Evolutionary conservation across 495 filamentous ascomycete genomes (phyloP).

Genomic region (Neurospora sp.): DNA sequence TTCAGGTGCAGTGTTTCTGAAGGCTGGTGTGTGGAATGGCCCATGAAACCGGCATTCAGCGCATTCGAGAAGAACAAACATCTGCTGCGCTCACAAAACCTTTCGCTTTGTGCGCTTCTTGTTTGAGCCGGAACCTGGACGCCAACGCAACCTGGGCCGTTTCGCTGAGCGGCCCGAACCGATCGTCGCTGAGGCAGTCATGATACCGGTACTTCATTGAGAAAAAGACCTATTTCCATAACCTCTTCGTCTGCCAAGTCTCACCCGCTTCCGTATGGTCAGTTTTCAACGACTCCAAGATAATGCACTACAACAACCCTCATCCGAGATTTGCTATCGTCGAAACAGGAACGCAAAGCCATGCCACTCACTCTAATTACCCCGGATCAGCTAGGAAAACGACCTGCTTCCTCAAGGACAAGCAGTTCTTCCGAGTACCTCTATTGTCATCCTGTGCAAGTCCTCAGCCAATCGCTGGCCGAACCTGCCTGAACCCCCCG

Average conservation of each 20-base stretch:
- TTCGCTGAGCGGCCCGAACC: background rate
- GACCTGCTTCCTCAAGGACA: background rate
- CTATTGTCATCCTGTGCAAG: background rate
- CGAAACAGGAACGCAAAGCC: background rate
- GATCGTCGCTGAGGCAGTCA: background rate
- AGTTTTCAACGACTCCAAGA: background rate
- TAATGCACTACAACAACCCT: background rate
- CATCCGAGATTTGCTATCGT: background rate
- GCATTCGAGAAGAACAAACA: background rate
- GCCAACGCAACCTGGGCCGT: background rate
- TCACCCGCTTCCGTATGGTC: background rate
- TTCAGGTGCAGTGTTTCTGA: conserved; percentile 1
- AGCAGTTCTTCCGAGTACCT: background rate
- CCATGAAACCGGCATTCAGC: background rate
- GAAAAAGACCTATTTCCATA: background rate
- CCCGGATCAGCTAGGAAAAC: background rate
- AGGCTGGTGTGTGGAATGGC: background rate
- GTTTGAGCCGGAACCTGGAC: background rate
- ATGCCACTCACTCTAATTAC: background rate
- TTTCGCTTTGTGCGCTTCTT: background rate
- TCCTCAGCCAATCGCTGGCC: conserved; percentile 15
- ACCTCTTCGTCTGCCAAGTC: background rate
- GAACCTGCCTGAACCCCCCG: conserved; percentile 2
- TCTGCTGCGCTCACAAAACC: background rate
- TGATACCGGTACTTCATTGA: background rate